Evolutionary conservation across 495 filamentous ascomycete species (phyloP).

Genomic region (Trypethelium eluteriae): DNA sequence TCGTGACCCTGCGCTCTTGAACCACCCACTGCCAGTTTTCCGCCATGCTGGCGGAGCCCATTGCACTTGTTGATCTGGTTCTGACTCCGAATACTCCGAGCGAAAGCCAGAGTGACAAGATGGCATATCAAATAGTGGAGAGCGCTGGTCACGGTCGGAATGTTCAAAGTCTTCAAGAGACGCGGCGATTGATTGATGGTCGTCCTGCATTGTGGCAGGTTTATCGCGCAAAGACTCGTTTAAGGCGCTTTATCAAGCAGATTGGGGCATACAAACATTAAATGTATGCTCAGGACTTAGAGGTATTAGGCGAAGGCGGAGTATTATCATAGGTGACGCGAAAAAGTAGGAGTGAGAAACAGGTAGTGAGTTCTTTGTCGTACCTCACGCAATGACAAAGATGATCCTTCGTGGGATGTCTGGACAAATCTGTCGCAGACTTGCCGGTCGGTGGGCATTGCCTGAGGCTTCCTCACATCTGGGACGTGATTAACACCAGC

Average conservation of each 20-base stretch:
- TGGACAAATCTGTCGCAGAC: background rate
- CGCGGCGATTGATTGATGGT: conserved; percentile 58
- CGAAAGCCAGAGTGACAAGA: conserved; percentile 72
- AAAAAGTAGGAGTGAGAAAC: no score
- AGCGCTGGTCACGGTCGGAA: conserved; percentile 39
- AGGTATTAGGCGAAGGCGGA: background rate
- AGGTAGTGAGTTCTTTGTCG: background rate
- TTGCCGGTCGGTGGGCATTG: background rate
- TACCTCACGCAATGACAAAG: background rate
- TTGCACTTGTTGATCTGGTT: conserved; percentile 37
- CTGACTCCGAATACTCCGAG: conserved; percentile 30
- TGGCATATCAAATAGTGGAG: conserved; percentile 54
- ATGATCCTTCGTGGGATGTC: background rate
- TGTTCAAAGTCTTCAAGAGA: conserved; percentile 71
- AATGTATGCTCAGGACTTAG: background rate
- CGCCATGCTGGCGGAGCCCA: conserved; percentile 57
- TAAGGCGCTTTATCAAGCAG: background rate
- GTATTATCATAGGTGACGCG: background rate
- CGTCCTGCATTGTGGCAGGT: background rate
- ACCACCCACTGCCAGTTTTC: conserved; percentile 54
- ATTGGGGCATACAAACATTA: background rate
- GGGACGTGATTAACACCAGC: background rate
- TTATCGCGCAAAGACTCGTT: background rate
- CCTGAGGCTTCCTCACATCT: background rate
- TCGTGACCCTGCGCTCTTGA: conserved; percentile 42